Evolutionary conservation across 257 asterid species (phyloP), one percentile per base, ranked within the genome.

Genomic region (Catharanthus roseus): DNA sequence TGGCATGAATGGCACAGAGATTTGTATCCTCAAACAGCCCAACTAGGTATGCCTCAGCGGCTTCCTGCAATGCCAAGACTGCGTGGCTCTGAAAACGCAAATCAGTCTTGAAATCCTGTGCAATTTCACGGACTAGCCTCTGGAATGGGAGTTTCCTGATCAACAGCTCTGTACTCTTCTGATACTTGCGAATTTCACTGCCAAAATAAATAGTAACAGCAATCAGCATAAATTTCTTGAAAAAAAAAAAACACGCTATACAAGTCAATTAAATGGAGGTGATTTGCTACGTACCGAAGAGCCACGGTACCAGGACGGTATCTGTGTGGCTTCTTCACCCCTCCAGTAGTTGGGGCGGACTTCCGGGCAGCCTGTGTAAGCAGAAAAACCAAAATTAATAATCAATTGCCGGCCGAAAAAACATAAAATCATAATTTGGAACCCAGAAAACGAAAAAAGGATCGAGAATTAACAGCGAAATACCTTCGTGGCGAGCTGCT

Each of bases 31-130:
- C 80, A 36, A 70, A 76, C 29, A 76, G 65, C n/a, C 80, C 80
- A n/a, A 76, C 80, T 19, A 77, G 80, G 73, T 77, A 72, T 0
- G 80, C 80, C 34, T 77, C 77, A 45, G 80, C 80, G 10, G 80
- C 80, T 47, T 77, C 80, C 39, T 77, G 80, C 70, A 77, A 56
- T 0, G 80, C 77, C 70, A 77, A 44, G 4, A 72, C 80, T 16
- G 80, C 77, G 21, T 77, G 80, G 15, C 80, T 77, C 77, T 77
- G 80, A 65, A 77, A 77, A 65, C 80, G 80, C 70, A 72, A 31
- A 47, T 76, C 73, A 3, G 76, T 65, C 73, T 76, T 76, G 69
- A 71, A 76, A 11, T 76, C 80, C 11, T 76, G 80, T 0, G 80
- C 80, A 16, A 76, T 76, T 42, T 76, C 76, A 71, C 80, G 76